phyloP scores from a whole-genome alignment of 805 yeast genomes.

The Candida namnaoensis region DNA sequence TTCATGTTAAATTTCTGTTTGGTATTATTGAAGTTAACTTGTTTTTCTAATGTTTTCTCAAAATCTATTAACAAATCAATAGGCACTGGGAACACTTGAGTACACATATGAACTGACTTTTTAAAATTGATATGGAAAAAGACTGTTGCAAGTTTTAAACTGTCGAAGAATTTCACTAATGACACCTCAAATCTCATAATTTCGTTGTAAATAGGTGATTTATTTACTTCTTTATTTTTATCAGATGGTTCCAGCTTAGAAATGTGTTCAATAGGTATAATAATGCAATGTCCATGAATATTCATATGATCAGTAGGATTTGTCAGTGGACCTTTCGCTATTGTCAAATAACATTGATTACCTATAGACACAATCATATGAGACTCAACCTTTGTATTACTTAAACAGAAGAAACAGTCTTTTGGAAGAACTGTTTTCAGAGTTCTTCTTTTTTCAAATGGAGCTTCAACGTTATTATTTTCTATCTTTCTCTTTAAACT shows the following conservation, averaged over 20 bases:
- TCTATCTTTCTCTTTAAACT: slow-evolving; percentile 6
- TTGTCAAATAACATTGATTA: slow-evolving; percentile 53
- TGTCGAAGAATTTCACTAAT: slow-evolving; percentile 35
- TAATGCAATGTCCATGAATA: slow-evolving; percentile 75
- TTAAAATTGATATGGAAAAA: slow-evolving; percentile 63
- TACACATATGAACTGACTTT: slow-evolving; percentile 65
- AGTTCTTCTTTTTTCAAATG: neutral
- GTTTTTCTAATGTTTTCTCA: slow-evolving; percentile 35
- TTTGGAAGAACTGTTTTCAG: slow-evolving; percentile 38
- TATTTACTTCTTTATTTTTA: slow-evolving; percentile 14
- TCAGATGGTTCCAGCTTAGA: slow-evolving; percentile 29
- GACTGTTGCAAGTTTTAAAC: slow-evolving; percentile 40
- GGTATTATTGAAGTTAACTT: slow-evolving; percentile 35
- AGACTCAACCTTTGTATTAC: slow-evolving; percentile 67
- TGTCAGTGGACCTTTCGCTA: slow-evolving; percentile 82
- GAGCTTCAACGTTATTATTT: slow-evolving; percentile 3
- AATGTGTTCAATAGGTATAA: slow-evolving; percentile 71
- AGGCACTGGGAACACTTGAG: slow-evolving; percentile 70
- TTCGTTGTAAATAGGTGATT: slow-evolving; percentile 33
- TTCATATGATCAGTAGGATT: slow-evolving; percentile 35
- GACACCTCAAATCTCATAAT: slow-evolving; percentile 35
- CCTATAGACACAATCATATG: slow-evolving; percentile 81
- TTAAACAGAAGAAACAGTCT: slow-evolving; percentile 74
- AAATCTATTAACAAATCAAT: slow-evolving; percentile 33
- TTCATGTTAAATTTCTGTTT: slow-evolving; percentile 32